These are phyloP conservation scores for Pichia insulana DNA, from an alignment of 805 yeast species.

Conservation along the genomic window DNA sequence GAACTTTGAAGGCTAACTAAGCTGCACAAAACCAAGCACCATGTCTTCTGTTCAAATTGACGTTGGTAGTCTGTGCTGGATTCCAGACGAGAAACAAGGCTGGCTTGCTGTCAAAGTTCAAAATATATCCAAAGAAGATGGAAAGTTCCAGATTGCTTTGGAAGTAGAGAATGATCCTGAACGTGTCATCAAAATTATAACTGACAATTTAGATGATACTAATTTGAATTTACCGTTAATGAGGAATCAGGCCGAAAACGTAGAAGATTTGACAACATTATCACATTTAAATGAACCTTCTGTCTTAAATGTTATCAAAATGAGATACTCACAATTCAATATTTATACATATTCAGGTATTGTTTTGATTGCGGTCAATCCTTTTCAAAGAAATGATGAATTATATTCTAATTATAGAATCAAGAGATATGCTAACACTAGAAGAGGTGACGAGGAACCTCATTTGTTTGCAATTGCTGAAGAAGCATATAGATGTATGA, in stretches of 20 bases:
- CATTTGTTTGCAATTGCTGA: constrained; percentile 97
- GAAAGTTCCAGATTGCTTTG: constrained; percentile 42
- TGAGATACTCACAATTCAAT: constrained; percentile 80
- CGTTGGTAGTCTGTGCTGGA: constrained; percentile 58
- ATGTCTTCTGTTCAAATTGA: constrained; percentile 9
- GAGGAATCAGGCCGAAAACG: constrained; percentile 88
- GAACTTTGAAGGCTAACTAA: too few species aligned
- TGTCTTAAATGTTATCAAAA: constrained; percentile 84
- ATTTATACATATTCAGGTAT: constrained; percentile 96
- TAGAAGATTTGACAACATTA: constrained; percentile 87
- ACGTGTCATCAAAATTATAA: constrained; percentile 38
- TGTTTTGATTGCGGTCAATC: constrained; percentile 92
- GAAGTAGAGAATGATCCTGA: constrained; percentile 41
- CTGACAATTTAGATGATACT: constrained; percentile 41
- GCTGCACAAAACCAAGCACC: not conserved
- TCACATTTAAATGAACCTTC: constrained; percentile 96
- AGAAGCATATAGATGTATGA: constrained; percentile 94
- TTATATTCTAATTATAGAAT: constrained; percentile 86
- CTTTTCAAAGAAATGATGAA: constrained; percentile 87
- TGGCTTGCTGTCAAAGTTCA: constrained; percentile 67
- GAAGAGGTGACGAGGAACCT: constrained; percentile 93
- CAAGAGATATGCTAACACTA: constrained; percentile 88
- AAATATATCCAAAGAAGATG: constrained; percentile 32
- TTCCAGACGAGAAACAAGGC: constrained; percentile 62
- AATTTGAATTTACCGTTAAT: constrained; percentile 63